Conservation (phyloP, 2,329 filamentous ascomycete genomes). For the Monosporascus cannonballus region DNA sequence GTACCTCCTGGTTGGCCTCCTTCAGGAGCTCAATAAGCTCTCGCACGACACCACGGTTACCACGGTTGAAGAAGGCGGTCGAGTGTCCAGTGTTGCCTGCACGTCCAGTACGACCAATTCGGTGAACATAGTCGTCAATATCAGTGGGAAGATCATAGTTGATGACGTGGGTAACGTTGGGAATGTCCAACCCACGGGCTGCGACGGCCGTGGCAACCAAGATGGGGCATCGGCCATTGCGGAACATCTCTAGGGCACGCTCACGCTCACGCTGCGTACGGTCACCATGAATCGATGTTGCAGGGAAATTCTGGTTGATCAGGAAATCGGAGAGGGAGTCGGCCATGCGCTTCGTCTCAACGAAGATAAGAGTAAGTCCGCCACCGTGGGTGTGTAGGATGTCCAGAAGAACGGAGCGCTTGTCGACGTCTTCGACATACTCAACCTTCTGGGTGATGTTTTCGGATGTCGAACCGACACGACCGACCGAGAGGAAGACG, state of each 20-base stretch:
- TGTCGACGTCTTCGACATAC: constrained; percentile 94
- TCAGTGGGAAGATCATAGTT: constrained; percentile 99
- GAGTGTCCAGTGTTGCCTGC: constrained; percentile 98
- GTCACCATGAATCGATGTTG: constrained; percentile 97
- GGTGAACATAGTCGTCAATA: constrained; percentile 97
- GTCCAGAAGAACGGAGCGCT: constrained; percentile 94
- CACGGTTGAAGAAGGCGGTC: constrained; percentile 99
- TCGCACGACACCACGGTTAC: constrained; percentile 94
- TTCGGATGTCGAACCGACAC: constrained; percentile 98
- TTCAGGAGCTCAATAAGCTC: constrained; percentile 97
- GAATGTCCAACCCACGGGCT: constrained; percentile 85
- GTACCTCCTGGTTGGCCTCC: constrained; percentile 97
- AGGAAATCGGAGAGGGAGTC: constrained; percentile 96
- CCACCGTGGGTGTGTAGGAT: constrained; percentile 91
- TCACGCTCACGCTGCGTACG: constrained; percentile 98
- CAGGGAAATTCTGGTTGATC: constrained; percentile 97
- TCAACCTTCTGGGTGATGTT: constrained; percentile 99
- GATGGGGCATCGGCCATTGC: constrained; percentile 90
- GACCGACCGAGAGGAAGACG: constrained; percentile 96
- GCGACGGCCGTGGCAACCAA: constrained; percentile 95
- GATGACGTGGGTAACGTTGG: constrained; percentile 94
- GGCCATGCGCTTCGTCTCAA: constrained; percentile 99
- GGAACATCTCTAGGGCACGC: constrained; percentile 95
- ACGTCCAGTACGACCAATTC: constrained; percentile 99
- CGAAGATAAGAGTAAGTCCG: constrained; percentile 92